Base-by-base conservation (phyloP, 495 filamentous ascomycete genomes). In the Penicillium bialowiezense region DNA sequence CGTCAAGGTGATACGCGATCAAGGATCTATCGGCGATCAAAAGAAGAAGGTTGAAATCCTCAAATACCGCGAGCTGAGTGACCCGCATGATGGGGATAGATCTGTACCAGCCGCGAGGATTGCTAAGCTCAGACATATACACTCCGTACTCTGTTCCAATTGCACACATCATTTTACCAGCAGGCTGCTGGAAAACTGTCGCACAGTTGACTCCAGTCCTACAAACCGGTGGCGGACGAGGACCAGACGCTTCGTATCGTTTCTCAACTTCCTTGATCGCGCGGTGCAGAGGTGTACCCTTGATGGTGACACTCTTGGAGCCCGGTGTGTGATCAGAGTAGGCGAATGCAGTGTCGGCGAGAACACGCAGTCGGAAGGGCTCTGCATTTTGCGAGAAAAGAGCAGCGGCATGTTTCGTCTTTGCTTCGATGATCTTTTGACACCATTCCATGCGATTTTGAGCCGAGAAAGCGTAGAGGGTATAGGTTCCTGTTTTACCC, bases 61-160 rank as follows among this genome's bases (percentile, higher is more conserved):
- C 93, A 32, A 97, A 80, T 2, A 97, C 90, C 1, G 93, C 86
- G 42, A 98, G 86, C 68, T 98, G 93, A 2, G 95, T 92, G 10
- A 98, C 93, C 43, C 83, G 81, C 39, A 64, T 68, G 48, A 84
- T 81, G 44, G 80, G 77, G 26, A 97, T 91, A 12, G 87, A 80
- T 84, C 86, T 85, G 48, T 73, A 78, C 93, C 93, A 99, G 9
- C 88, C 89, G 51, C 95, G 80, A 20, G 92, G 89, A 56, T 97
- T 90, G 43, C 84, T 82, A 17, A 86, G 80, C 56, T 92, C 87
- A 6, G 91, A 86, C 32, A 93, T 84, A 63, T 85, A 97, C 3
- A 99, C 90, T 17, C 95, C 93, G 64, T 85, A 88, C 63, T 99
- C 93, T 0, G 95, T 97, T 37, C 93, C 93, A 55, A 99, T 87